These are phyloP conservation scores for Intubia oerlemansii DNA, from an alignment of 2,329 filamentous ascomycete species.

Conservation along the genomic window DNA sequence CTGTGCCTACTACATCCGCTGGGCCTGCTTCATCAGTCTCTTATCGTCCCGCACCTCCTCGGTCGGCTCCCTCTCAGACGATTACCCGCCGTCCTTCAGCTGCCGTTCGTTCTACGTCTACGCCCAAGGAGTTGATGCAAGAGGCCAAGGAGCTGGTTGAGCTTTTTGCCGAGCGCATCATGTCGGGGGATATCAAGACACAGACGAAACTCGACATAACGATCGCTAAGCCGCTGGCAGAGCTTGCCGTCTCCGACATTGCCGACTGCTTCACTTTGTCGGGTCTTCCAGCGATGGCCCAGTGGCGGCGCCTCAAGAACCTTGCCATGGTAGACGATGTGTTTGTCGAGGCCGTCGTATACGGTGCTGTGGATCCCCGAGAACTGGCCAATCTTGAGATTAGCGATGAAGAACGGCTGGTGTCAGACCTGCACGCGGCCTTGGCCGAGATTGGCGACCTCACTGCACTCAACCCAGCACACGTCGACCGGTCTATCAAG, in stretches of 20 bases:
- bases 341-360: constrained; percentile 13
- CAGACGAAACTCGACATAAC: background rate
- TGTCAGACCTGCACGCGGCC: background rate
- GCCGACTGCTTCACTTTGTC: background rate
- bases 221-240: too few species aligned
- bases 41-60: too few species aligned
- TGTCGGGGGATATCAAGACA: background rate
- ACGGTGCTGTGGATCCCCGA: constrained; percentile 11
- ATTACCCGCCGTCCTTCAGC: background rate
- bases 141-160: background rate
- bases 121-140: too few species aligned
- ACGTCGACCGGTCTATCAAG: too few species aligned
- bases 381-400: too few species aligned
- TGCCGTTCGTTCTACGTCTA: background rate
- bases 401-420: too few species aligned
- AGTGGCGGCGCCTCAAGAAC: constrained; percentile 10
- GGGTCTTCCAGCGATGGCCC: constrained; percentile 10
- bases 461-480: too few species aligned
- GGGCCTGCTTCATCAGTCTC: too few species aligned
- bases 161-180: background rate
- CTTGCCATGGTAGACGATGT: constrained; percentile 4
- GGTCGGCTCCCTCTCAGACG: too few species aligned
- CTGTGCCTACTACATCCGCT: too few species aligned
- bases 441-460: background rate
- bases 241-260: background rate